Conservation (phyloP, 2,329 filamentous ascomycete genomes). For the Sphaerulina musiva region DNA sequence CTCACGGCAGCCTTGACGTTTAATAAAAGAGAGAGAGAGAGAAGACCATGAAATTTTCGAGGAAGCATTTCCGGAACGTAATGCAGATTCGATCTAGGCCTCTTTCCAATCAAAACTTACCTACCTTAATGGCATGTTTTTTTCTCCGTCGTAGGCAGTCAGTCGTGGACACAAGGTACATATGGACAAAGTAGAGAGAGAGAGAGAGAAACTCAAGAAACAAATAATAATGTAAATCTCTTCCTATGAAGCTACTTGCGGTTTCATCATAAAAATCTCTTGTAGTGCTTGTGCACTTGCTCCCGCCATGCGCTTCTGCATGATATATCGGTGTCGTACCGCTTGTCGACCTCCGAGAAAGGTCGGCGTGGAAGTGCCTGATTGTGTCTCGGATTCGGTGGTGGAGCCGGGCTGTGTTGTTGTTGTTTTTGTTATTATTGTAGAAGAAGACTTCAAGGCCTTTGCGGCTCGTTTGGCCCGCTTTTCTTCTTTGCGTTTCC, state of each 20-base stretch:
- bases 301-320: slow-evolving; percentile 77
- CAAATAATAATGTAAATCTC: too few species aligned
- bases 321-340: slow-evolving; percentile 74
- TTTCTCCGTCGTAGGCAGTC: too few species aligned
- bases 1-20: too few species aligned
- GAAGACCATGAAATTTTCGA: too few species aligned
- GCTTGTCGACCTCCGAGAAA: slow-evolving; percentile 52
- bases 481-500: slow-evolving; percentile 47
- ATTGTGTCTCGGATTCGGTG: slow-evolving; percentile 14
- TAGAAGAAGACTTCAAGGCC: slow-evolving; percentile 30
- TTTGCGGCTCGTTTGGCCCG: slow-evolving; percentile 42
- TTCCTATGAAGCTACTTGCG: slow-evolving; percentile 20
- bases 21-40: too few species aligned
- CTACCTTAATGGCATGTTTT: too few species aligned
- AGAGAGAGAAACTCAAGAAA: too few species aligned
- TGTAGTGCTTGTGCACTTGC: slow-evolving; percentile 76
- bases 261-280: slow-evolving; percentile 72
- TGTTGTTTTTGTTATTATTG: not conserved
- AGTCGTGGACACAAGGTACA: too few species aligned
- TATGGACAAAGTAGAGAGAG: too few species aligned
- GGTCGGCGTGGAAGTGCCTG: slow-evolving; percentile 30
- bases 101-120: too few species aligned
- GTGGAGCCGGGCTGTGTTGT: slow-evolving; percentile 9
- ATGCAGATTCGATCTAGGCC: too few species aligned
- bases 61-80: too few species aligned